Percentiles rank a stretch among this genome's conserved stretches.
phyloP scores from a whole-genome alignment of 2,329 filamentous ascomycete genomes.

The Colletotrichum paranaense region DNA sequence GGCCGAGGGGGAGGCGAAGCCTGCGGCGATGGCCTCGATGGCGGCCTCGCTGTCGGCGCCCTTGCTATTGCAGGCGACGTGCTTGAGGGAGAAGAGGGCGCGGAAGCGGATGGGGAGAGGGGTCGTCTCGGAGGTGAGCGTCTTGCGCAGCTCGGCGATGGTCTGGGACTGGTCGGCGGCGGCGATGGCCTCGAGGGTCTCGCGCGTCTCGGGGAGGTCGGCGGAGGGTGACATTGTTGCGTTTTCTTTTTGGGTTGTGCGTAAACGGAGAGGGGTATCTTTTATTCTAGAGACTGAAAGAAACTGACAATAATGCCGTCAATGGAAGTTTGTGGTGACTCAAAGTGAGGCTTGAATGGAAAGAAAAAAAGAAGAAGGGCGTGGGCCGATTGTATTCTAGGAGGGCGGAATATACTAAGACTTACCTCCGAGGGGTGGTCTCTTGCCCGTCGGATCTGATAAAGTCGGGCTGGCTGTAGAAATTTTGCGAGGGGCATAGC shows the following conservation, averaged over 20 bases:
- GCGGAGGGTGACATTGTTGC: constrained; percentile 40
- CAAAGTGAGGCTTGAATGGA: not conserved
- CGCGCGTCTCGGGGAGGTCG: constrained; percentile 34
- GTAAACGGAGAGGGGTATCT: constrained; percentile 11
- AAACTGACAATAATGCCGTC: not conserved
- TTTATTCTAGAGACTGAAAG: not conserved
- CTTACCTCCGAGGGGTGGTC: constrained; percentile 32
- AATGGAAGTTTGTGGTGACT: not conserved
- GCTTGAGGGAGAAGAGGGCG: constrained; percentile 97
- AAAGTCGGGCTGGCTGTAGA: constrained; percentile 21
- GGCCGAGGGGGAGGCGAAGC: constrained; percentile 85
- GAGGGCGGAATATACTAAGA: constrained; percentile 11
- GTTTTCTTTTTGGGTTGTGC: not conserved
- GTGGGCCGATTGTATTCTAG: constrained; percentile 20
- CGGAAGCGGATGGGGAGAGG: constrained; percentile 92
- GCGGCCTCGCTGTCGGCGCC: constrained; percentile 70
- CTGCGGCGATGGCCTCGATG: constrained; percentile 87
- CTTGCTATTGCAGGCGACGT: constrained; percentile 78
- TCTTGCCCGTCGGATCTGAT: constrained; percentile 24
- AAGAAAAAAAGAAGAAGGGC: not conserved
- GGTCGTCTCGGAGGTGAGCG: constrained; percentile 82
- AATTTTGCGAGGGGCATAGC: constrained; percentile 36
- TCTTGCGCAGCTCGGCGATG: constrained; percentile 75
- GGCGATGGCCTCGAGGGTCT: constrained; percentile 31
- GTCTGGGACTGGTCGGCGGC: constrained; percentile 39